phyloP scores from a whole-genome alignment of 208 protist species.

The Acanthamoeba royreba region DNA sequence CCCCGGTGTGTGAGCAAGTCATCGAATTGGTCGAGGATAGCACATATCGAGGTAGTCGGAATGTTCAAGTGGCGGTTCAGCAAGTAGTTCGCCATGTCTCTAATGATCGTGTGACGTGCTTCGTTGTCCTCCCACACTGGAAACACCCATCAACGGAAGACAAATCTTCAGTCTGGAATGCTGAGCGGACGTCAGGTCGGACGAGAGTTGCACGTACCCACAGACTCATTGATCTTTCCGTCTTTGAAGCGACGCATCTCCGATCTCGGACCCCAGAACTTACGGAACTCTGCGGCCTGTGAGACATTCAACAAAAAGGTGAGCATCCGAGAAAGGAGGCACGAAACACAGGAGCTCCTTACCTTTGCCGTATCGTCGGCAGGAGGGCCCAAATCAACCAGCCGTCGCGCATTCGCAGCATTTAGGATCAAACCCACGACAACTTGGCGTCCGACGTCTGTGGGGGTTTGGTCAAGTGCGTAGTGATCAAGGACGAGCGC shows the following conservation, averaged over 20 bases:
- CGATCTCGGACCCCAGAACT: conserved; percentile 40
- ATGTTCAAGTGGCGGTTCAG: not conserved
- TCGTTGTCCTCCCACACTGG: not conserved
- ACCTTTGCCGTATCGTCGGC: conserved; percentile 12
- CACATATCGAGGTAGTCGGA: not conserved
- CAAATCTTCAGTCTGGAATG: too few relatives aligned
- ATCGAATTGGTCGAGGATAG: not conserved
- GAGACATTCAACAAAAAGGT: not conserved
- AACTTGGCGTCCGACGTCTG: not conserved
- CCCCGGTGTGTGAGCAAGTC: not conserved
- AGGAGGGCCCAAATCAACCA: conserved; percentile 39
- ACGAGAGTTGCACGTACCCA: too few relatives aligned
- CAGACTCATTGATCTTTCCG: conserved; percentile 1
- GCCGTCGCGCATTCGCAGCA: not conserved
- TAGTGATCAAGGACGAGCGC: not conserved
- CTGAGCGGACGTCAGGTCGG: too few relatives aligned
- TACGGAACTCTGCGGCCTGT: conserved; percentile 24
- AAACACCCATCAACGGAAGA: too few relatives aligned
- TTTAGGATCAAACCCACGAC: conserved; percentile 28
- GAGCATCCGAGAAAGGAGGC: too few relatives aligned
- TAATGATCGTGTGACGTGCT: not conserved
- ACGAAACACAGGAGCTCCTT: too few relatives aligned
- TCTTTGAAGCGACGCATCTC: conserved; percentile 46
- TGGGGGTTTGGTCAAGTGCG: not conserved
- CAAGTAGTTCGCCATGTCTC: not conserved